phyloP scores from a whole-genome alignment of 495 filamentous ascomycete genomes.

The Bryoglossum gracile region DNA sequence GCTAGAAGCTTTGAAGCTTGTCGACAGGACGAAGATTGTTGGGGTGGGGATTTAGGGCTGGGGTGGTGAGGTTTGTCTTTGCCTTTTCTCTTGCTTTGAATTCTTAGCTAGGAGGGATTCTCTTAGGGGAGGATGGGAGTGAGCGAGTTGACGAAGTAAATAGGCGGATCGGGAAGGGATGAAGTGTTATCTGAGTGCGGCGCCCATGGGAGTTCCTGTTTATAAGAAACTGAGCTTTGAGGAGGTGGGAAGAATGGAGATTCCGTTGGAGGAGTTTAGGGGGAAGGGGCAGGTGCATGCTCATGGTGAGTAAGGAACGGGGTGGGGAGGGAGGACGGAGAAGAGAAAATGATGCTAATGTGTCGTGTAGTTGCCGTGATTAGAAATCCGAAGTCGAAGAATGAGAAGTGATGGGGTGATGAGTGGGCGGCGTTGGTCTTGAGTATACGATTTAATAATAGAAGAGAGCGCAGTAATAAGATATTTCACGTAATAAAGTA shows the following conservation, averaged over 20 bases:
- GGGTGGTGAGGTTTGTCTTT: too few relatives aligned
- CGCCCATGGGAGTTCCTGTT: neutral
- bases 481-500: neutral
- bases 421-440: too few relatives aligned
- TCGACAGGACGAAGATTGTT: too few relatives aligned
- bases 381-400: neutral
- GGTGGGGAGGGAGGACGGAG: neutral
- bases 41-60: too few relatives aligned
- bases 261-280: neutral
- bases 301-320: neutral
- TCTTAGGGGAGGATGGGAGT: too few relatives aligned
- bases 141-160: too few relatives aligned
- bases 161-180: too few relatives aligned
- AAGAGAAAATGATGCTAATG: neutral
- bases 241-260: neutral
- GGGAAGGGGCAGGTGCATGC: neutral
- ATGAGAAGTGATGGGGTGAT: neutral
- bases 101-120: too few relatives aligned
- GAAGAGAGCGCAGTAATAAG: neutral
- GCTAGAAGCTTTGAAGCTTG: too few relatives aligned
- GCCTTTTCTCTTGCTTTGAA: too few relatives aligned
- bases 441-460: too few relatives aligned
- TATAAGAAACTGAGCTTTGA: conserved; percentile 1
- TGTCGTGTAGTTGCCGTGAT: neutral
- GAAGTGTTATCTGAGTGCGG: neutral